Evolutionary conservation across 805 yeast genomes (phyloP), one percentile per base, ranked within the genome.

Genomic region (Wickerhamomyces subpelliculosus): DNA sequence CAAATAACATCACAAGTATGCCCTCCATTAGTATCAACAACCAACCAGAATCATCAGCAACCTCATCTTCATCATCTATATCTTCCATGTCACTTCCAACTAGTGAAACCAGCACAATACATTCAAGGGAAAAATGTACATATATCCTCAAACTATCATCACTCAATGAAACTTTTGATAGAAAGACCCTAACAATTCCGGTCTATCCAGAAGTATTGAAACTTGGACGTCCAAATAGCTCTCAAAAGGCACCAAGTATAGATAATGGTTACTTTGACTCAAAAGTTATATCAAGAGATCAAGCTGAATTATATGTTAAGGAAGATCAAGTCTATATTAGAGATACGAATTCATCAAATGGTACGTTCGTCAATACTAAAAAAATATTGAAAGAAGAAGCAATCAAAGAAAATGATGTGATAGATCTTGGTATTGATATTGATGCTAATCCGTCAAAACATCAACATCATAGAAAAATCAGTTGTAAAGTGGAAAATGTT

Each of bases 261-360:
- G 80, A 84, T 27, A 94, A 94, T 57, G 98, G 97, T 1, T 89
- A 74, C 57, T 93, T 93, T 55, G 97, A 93, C 61, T 86, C 96
- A 10, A 68, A 97, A 22, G 97, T 94, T 10, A 71, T 93, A 33
- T 81, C 94, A 16, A 68, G 99, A 47, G 93, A 85, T 54, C 99
- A 93, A 62, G 99, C 99, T 0, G 90, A 85, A 51, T 64, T 93
- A 45, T 85, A 75, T 65, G 75, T 88, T 27, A 93, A 85, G 48
- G 67, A 75, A 14, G 88, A 89, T 5, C 72, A 72, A 42, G 70
- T 94, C 17, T 86, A 71, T 69, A 72, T 93, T 20, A 77, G 80
- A 47, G 99, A 93, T 62, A 72, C 88, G 53, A 87, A 88, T 40
- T 83, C 95, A 3, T 84, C 96, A 19, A 93, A 93, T 60, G 99